phyloP scores from a whole-genome alignment of 2,329 filamentous ascomycete species.

The Clonostachys rhizophaga region DNA sequence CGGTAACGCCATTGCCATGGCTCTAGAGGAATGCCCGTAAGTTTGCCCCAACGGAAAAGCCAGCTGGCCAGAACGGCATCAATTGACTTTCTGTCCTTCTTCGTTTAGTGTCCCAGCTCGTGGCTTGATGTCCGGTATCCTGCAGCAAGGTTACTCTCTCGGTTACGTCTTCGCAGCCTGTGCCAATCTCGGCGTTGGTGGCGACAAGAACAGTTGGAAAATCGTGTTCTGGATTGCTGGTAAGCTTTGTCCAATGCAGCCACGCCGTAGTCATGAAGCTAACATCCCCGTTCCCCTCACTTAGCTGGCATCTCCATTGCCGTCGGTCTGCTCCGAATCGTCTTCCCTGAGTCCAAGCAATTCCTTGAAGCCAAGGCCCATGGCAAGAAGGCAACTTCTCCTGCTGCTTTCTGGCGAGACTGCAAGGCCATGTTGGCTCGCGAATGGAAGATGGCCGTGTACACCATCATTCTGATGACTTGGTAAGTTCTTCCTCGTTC shows the following conservation, averaged over 20 bases:
- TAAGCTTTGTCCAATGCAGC: conserved; percentile 15
- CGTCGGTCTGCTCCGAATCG: conserved; percentile 62
- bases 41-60: conserved; percentile 14
- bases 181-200: conserved; percentile 69
- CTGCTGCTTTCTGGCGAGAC: conserved; percentile 62
- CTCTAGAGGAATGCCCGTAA: conserved; percentile 67
- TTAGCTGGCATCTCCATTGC: conserved; percentile 59
- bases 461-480: conserved; percentile 75
- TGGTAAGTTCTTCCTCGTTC: conserved; percentile 66
- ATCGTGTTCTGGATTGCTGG: conserved; percentile 68
- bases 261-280: background rate
- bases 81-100: background rate
- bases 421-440: conserved; percentile 61
- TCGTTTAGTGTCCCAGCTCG: conserved; percentile 52
- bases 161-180: conserved; percentile 77
- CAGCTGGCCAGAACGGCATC: background rate
- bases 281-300: too few relatives aligned
- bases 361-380: conserved; percentile 66
- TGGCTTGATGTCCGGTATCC: conserved; percentile 76
- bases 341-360: conserved; percentile 71
- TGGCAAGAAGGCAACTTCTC: conserved; percentile 40
- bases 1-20: conserved; percentile 75
- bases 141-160: conserved; percentile 78
- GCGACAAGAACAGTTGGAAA: conserved; percentile 62
- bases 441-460: conserved; percentile 75